A percentile compares a stretch with the other conserved stretches of the same genome.
phyloP scores from a whole-genome alignment of 2,329 filamentous ascomycete species.

The Neonectria magnoliae region DNA sequence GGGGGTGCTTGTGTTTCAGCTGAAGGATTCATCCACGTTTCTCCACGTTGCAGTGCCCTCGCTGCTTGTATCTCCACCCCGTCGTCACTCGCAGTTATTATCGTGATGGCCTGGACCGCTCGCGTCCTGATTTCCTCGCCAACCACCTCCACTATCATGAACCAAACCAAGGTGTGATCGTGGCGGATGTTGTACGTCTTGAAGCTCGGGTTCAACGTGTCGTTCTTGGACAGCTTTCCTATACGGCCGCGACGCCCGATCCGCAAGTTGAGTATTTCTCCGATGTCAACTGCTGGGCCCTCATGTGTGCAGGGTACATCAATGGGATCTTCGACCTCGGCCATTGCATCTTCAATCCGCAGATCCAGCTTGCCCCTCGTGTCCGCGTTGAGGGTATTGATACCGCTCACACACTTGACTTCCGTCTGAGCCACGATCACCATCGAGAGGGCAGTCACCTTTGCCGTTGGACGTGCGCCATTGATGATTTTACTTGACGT shows the following conservation, averaged over 20 bases:
- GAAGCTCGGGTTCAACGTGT: constrained; percentile 31
- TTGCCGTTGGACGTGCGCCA: constrained; percentile 23
- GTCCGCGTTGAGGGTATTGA: neutral
- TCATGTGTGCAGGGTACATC: constrained; percentile 16
- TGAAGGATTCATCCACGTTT: neutral
- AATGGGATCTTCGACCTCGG: neutral
- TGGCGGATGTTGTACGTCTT: constrained; percentile 42
- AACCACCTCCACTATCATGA: neutral
- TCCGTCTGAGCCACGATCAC: constrained; percentile 16
- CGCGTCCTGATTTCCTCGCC: neutral
- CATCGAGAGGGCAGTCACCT: constrained; percentile 23
- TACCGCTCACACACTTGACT: constrained; percentile 17
- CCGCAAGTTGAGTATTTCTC: constrained; percentile 9
- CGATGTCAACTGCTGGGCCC: constrained; percentile 12
- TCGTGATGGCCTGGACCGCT: neutral
- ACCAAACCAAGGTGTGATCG: constrained; percentile 36
- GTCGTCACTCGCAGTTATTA: constrained; percentile 10
- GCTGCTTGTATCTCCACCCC: neutral
- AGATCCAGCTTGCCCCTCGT: constrained; percentile 15
- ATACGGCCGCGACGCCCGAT: neutral
- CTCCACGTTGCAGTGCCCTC: neutral
- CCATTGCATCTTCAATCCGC: neutral
- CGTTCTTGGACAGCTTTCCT: neutral
- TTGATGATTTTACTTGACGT: constrained; percentile 29
- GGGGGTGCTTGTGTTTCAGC: neutral